Percentiles rank a stretch among this genome's conserved stretches.
Evolutionary conservation across 2,329 filamentous ascomycete genomes (phyloP).

Genomic region (Fonsecaea multimorphosa): DNA sequence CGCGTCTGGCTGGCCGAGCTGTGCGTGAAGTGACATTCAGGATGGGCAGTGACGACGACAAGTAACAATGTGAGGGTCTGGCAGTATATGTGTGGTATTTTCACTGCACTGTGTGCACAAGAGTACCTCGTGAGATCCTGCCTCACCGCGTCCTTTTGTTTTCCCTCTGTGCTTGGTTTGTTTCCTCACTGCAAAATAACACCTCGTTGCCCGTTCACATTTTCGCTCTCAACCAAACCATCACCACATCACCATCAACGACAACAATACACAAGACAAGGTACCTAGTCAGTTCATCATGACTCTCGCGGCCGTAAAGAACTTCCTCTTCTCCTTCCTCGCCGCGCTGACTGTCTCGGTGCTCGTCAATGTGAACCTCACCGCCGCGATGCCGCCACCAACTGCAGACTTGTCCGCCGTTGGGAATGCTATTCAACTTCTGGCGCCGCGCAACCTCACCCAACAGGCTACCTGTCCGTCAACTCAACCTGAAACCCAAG

Average conservation of each 20-base stretch:
- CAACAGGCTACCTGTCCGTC: neutral
- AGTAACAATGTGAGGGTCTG: neutral
- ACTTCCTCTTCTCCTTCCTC: neutral
- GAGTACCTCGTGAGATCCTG: neutral
- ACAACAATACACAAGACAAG: neutral
- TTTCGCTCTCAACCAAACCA: neutral
- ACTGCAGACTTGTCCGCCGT: neutral
- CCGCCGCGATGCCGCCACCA: neutral
- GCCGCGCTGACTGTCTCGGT: neutral
- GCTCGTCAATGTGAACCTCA: neutral
- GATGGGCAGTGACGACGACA: neutral
- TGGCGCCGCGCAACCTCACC: constrained; percentile 4
- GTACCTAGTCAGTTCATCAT: neutral
- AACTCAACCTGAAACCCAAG: neutral
- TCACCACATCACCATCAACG: too few relatives aligned
- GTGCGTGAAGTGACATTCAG: too few relatives aligned
- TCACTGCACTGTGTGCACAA: neutral
- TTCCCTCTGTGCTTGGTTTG: neutral
- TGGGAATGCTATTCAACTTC: neutral
- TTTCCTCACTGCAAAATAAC: neutral
- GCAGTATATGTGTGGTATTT: neutral
- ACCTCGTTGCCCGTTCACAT: neutral
- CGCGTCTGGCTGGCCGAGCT: too few relatives aligned
- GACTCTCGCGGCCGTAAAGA: neutral
- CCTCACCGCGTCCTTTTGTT: neutral